phyloP scores from a whole-genome alignment of 768 basidiomycete species.

The Leccinum obscurum region DNA sequence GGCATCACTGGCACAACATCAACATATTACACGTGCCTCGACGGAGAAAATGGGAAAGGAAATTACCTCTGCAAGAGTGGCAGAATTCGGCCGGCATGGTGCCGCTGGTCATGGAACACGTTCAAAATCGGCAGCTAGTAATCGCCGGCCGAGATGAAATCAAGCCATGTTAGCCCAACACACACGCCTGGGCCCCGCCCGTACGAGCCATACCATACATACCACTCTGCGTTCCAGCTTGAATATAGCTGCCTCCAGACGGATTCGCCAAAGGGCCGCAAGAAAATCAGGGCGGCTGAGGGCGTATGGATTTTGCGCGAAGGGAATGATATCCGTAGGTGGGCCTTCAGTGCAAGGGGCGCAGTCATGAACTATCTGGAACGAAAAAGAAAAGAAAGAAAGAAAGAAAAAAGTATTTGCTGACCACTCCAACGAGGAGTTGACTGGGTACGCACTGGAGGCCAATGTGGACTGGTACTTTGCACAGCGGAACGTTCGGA shows the following conservation, averaged over 20 bases:
- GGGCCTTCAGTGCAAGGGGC: neutral
- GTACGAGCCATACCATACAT: conserved; percentile 2
- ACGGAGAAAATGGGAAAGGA: neutral
- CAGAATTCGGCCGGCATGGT: neutral
- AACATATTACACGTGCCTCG: neutral
- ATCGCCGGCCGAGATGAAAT: neutral
- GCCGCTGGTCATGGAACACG: conserved; percentile 12
- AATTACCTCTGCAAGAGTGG: conserved; percentile 9
- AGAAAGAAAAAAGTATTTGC: no score
- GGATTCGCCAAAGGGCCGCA: conserved; percentile 18
- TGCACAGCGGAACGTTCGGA: neutral
- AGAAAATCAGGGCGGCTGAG: conserved; percentile 11
- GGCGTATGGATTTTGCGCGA: neutral
- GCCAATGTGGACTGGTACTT: neutral
- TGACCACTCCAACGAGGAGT: neutral
- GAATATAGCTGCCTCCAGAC: conserved; percentile 22
- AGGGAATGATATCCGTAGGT: neutral
- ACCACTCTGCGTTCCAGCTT: conserved; percentile 25
- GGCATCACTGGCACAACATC: neutral
- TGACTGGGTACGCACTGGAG: conserved; percentile 3
- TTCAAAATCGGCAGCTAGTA: conserved; percentile 23
- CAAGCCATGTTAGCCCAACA: conserved; percentile 4
- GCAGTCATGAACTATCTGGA: neutral
- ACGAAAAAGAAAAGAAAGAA: neutral
- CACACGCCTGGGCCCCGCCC: neutral